A percentile compares a stretch with the other conserved stretches of the same genome.
These are phyloP conservation scores for Kentomonas sorsogonicus DNA, from an alignment of 208 protist species.

Conservation along the genomic window DNA sequence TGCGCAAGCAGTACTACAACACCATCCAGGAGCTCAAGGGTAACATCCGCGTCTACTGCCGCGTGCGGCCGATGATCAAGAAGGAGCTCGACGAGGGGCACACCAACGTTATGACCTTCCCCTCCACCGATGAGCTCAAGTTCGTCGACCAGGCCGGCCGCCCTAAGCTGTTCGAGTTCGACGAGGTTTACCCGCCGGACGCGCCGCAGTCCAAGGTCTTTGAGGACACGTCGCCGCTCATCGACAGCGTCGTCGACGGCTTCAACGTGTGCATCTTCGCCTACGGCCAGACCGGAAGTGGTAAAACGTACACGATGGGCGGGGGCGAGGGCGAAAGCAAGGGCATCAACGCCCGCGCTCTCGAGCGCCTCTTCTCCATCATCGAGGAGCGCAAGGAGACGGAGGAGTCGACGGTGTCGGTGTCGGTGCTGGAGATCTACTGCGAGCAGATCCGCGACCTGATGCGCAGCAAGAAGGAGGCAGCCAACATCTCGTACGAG, in stretches of 20 bases:
- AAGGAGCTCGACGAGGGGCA: constrained; percentile 72
- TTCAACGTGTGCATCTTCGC: constrained; percentile 95
- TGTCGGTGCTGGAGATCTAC: constrained; percentile 91
- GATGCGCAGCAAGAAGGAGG: constrained; percentile 56
- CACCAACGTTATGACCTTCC: constrained; percentile 76
- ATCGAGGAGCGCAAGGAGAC: constrained; percentile 86
- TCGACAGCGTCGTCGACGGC: constrained; percentile 91
- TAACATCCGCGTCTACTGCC: constrained; percentile 93
- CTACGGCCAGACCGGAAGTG: constrained; percentile 91
- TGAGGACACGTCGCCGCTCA: constrained; percentile 89
- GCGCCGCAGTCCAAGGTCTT: constrained; percentile 83
- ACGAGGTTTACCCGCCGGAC: constrained; percentile 82
- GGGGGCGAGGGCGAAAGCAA: constrained; percentile 65
- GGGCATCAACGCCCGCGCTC: constrained; percentile 86
- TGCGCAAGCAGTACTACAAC: constrained; percentile 92
- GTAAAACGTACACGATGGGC: constrained; percentile 90
- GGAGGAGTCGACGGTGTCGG: constrained; percentile 69
- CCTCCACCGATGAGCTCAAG: constrained; percentile 74
- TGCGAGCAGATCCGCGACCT: constrained; percentile 86
- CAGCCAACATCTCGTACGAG: constrained; percentile 59
- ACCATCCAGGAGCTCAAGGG: constrained; percentile 91
- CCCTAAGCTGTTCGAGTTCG: constrained; percentile 89
- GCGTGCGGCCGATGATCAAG: constrained; percentile 84
- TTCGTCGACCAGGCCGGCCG: constrained; percentile 66
- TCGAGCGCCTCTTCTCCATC: constrained; percentile 84